Evolutionary conservation across 345 rosid species (phyloP), one percentile per base, ranked within the genome.

Genomic region (Syzygium grande): DNA sequence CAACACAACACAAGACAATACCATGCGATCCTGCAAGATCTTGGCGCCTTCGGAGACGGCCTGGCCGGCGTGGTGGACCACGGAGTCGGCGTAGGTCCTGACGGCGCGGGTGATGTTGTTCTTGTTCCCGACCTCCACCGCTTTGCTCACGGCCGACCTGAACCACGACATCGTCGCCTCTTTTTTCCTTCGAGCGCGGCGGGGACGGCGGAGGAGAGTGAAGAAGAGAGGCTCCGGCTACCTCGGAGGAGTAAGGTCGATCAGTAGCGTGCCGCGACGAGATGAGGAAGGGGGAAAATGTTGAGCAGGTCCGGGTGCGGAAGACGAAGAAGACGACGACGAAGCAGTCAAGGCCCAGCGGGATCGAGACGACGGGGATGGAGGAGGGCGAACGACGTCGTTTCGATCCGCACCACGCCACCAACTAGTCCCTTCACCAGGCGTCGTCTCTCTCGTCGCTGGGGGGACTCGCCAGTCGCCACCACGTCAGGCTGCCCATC

Each of bases 1-100:
- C 23, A 61, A 55, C 51, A 49, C 46, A 61, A 92, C 92, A 97
- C 99, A 54, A 55, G 29, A 38, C 46, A 61, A 92, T 92, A 97
- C 99, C 88, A 98, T 94, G 89, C 98, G 98, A 93, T 98, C 99
- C 85, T 98, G 99, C 80, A 98, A 86, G 92, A 98, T 92, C 93
- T 96, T 98, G 89, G 99, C 98, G 86, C 99, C 99, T 90, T 93
- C 99, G 27, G 96, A 96, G 73, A 98, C 98, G 89, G 99, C 98
- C 87, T 96, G 99, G 12, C 99, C 99, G 41, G 99, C 99, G 17
- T 96, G 99, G 23, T 97, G 99, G 85, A 95, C 99, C 90, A 98
- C 98, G 91, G 98, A 86, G 93, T 98, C 99, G 52, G 99, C 98
- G 65, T 95, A 95, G 94, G 92, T 96, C 92, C 89, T 94, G 90